Base-by-base conservation (phyloP, 2,329 filamentous ascomycete genomes). In the Fusarium secorum region DNA sequence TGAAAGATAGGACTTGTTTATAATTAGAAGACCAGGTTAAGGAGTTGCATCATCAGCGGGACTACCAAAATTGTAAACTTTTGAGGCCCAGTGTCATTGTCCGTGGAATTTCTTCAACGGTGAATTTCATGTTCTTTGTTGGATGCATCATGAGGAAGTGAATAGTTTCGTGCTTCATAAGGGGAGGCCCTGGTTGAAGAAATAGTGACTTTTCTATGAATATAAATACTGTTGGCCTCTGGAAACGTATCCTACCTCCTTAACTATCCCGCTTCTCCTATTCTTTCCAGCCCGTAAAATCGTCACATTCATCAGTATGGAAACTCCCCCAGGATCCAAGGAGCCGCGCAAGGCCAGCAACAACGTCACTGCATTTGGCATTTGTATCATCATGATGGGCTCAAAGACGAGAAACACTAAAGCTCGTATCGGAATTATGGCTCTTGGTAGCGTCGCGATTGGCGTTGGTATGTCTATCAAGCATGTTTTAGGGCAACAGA, bases 41-140 rank as follows among this genome's bases (percentile, higher is more conserved):
- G 63, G 64, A 66, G 56, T 65, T 68, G 63, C 60, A 66, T 75
- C 64, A 74, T 74, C 63, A 75, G 71, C 66, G 64, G 59, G 59
- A 68, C 53, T 60, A 60, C 46, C 48, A 72, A 75, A 75, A 74
- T 74, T 67, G 69, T 64, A 72, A 72, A 61, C 53, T 63, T 59
- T 66, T 63, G 35, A 66, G 46, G 61, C 61, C 67, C 39, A 68
- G 58, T 53, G 36, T 52, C 20, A 22, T 58, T 52, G 24, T 45
- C n/a, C 14, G 24, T 36, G 30, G 45, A 8, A 24, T 39, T 55
- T 32, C 24, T 64, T 22, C 24, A 45, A 24, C 7, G 30, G 36
- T 32, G 41, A 42, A 35, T 32, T 39, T 35, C 8, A 28, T 36
- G 28, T 18, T n/a, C 26, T 59, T 45, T 55, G 49, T 59, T 52